These are phyloP conservation scores for Mucor lusitanicus DNA, from an alignment of 371 early-diverging fungal genomes.

Conservation along the genomic window DNA sequence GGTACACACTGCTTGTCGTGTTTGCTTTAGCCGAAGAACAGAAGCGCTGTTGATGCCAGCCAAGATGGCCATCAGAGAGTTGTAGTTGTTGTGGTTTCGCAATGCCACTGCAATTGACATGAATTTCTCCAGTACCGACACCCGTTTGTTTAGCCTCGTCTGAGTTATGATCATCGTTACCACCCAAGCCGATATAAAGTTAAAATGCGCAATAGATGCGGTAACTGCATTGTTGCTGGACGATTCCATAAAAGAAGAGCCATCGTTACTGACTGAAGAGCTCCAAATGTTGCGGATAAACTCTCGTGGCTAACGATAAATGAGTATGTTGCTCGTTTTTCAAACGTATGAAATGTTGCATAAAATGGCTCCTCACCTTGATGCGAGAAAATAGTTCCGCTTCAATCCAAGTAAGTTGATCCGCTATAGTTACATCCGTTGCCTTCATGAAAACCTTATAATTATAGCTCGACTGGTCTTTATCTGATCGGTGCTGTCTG, in stretches of 20 bases:
- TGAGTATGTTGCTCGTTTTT: neutral
- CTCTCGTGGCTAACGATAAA: constrained; percentile 46
- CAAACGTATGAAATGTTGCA: neutral
- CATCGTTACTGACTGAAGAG: neutral
- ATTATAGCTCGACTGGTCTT: constrained; percentile 26
- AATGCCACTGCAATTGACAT: constrained; percentile 66
- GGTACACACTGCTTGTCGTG: constrained; percentile 51
- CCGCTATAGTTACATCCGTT: constrained; percentile 52
- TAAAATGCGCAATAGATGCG: constrained; percentile 62
- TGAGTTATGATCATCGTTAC: constrained; percentile 66
- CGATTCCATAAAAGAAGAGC: neutral
- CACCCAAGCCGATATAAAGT: constrained; percentile 69
- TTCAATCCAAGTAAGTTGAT: constrained; percentile 70
- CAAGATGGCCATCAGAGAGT: constrained; percentile 72
- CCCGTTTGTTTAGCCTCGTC: constrained; percentile 56
- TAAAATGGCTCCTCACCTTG: constrained; percentile 16
- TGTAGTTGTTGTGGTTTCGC: constrained; percentile 68
- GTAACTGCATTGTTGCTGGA: constrained; percentile 34
- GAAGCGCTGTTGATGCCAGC: constrained; percentile 73
- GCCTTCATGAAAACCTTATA: constrained; percentile 42
- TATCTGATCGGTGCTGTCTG: constrained; percentile 23
- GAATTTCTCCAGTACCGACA: constrained; percentile 63
- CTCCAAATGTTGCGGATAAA: constrained; percentile 59
- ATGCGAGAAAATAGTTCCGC: constrained; percentile 36
- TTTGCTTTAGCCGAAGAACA: constrained; percentile 62